Conservation (phyloP, 2,329 filamentous ascomycete genomes). For the Remersonia thermophila region DNA sequence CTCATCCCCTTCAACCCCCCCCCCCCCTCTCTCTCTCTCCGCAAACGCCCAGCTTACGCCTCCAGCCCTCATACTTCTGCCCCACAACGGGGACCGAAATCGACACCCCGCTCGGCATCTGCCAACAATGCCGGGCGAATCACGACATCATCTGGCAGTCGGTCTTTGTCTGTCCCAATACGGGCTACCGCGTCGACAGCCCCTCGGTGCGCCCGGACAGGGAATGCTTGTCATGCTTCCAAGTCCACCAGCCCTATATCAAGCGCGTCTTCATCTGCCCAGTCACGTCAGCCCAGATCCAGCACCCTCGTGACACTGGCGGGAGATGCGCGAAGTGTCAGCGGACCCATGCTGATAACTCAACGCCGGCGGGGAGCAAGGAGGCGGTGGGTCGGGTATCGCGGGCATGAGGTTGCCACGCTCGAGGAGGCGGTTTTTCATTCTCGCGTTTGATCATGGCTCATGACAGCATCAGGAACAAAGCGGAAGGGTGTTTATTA, state of each 20-base stretch:
- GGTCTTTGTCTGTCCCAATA: constrained; percentile 18
- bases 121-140: constrained; percentile 14
- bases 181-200: constrained; percentile 17
- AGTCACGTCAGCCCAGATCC: constrained; percentile 17
- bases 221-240: constrained; percentile 17
- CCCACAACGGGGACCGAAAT: constrained; percentile 14
- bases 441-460: too few relatives aligned
- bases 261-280: constrained; percentile 18
- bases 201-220: constrained; percentile 10
- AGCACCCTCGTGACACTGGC: constrained; percentile 16
- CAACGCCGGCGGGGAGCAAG: constrained; percentile 13
- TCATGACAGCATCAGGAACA: too few relatives aligned
- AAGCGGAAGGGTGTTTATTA: too few relatives aligned
- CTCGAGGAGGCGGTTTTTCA: too few relatives aligned
- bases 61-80: constrained; percentile 16
- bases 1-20: not conserved
- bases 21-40: not conserved
- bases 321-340: constrained; percentile 15
- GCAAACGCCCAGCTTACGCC: not conserved
- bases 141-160: constrained; percentile 19
- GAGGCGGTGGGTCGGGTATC: constrained; percentile 7
- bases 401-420: too few relatives aligned
- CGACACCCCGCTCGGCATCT: constrained; percentile 13
- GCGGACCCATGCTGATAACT: constrained; percentile 16
- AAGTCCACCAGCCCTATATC: constrained; percentile 15